phyloP scores from a whole-genome alignment of 116 monocot species.

The Cymodocea nodosa region DNA sequence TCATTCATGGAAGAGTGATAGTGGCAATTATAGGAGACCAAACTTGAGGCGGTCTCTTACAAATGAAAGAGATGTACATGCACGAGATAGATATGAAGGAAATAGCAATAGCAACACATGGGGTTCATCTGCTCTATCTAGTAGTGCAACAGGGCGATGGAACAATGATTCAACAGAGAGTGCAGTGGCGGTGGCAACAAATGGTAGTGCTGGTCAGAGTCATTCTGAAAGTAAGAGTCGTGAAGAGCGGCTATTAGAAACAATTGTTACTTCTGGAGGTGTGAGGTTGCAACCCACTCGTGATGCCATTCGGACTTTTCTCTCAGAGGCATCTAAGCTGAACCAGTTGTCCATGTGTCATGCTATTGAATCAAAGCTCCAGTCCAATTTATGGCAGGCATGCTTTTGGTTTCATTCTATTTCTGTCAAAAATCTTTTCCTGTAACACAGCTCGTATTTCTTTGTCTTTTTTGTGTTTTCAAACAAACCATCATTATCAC shows the following conservation, averaged over 20 bases:
- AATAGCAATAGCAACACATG: constrained; percentile 34
- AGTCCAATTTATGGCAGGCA: constrained; percentile 97
- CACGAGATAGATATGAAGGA: constrained; percentile 36
- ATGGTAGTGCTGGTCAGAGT: constrained; percentile 34
- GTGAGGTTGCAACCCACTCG: constrained; percentile 93
- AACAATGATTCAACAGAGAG: constrained; percentile 6
- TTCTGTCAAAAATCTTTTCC: neutral
- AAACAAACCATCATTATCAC: too few species aligned
- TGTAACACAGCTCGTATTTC: too few species aligned
- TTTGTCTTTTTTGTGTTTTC: too few species aligned
- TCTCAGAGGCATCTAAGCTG: constrained; percentile 61
- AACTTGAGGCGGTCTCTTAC: constrained; percentile 74
- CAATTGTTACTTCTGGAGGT: constrained; percentile 80
- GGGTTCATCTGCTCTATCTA: constrained; percentile 29
- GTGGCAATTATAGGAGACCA: constrained; percentile 50
- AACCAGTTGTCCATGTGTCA: constrained; percentile 62
- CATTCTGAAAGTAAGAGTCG: constrained; percentile 31
- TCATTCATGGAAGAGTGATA: constrained; percentile 68
- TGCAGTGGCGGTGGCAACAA: constrained; percentile 1
- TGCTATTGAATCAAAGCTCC: constrained; percentile 76
- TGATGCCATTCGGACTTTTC: constrained; percentile 78
- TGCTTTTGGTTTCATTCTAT: constrained; percentile 8
- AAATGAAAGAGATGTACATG: constrained; percentile 36
- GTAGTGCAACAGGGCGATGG: constrained; percentile 15
- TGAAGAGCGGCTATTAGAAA: constrained; percentile 91